Base-by-base conservation (phyloP, 108 stramenopile species). In the Nitzschia sp. region DNA sequence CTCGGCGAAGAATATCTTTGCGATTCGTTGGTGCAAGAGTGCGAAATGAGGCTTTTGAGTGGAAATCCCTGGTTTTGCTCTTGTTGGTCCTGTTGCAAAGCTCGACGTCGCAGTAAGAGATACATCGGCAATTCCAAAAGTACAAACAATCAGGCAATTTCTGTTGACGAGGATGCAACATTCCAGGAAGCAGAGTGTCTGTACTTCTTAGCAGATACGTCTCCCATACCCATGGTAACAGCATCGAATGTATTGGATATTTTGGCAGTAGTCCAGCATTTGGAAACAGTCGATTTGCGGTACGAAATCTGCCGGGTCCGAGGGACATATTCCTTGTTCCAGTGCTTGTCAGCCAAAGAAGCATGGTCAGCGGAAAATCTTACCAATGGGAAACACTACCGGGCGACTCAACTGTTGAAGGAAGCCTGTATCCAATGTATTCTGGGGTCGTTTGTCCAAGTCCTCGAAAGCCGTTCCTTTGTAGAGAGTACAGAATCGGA, bases 1-100 rank as follows among this genome's bases (percentile, higher is more conserved):
- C 22, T 92, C 37, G 88, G 85, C 10, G 87, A 89, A 78, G 88
- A 92, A 59, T 89, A 78, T 61, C 60, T 92, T 20, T 81, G 81
- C 48, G 83, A 79, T 8, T 74, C 85, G 12, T 63, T 92, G 12
- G 40, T 79, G n/a, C 62, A 83, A 48, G 88, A 92, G 68, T 84
- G 83, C 41, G 91, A 88, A 63, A 84, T 92, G 76, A 62, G 88
- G 41, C 57, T 92, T 11, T 51, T 89, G 17, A 61, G 67, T 56
- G 55, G 51, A 10, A 56, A 62, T 8, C 74, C 60, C 9, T 38
- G 9, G 14, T 20, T 11, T 3, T 69, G 67, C 24, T 69, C 57
- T 51, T 69, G 78, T 65, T 79, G 78, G 72, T 51, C 62, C 24
- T 79, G 78, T 29, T 68, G 66, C n/a, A 62, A 56, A 53, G 53